Percentiles rank a stretch among this genome's conserved stretches.
Evolutionary conservation across 2,329 filamentous ascomycete genomes (phyloP).

Genomic region (Apiospora malaysiana): DNA sequence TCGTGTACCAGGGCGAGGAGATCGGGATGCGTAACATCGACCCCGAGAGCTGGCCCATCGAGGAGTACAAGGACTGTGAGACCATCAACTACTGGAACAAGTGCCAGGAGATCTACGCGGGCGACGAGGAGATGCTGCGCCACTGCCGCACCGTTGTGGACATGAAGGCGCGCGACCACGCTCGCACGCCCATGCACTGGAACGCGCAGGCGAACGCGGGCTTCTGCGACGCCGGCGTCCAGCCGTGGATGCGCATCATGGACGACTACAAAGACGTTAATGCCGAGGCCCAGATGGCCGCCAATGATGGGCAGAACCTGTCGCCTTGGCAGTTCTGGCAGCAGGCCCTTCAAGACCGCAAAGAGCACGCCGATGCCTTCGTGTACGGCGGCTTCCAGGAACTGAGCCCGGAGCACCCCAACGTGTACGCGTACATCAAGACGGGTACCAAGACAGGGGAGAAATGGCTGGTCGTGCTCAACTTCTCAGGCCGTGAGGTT

Average conservation of each 20-base stretch:
- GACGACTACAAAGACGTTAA: constrained; percentile 62
- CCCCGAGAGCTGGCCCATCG: constrained; percentile 61
- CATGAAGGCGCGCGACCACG: constrained; percentile 67
- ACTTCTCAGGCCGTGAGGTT: constrained; percentile 35
- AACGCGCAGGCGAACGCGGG: constrained; percentile 60
- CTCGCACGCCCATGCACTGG: constrained; percentile 74
- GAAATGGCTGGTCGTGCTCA: constrained; percentile 39
- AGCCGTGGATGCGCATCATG: constrained; percentile 66
- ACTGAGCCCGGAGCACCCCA: constrained; percentile 30
- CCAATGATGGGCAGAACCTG: constrained; percentile 40
- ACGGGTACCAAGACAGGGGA: constrained; percentile 31
- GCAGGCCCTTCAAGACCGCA: constrained; percentile 58
- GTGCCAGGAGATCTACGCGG: constrained; percentile 42
- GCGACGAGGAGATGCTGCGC: constrained; percentile 46
- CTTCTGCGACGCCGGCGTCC: constrained; percentile 58
- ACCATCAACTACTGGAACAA: constrained; percentile 55
- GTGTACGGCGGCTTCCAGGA: constrained; percentile 64
- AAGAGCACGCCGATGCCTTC: constrained; percentile 62
- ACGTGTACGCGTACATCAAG: constrained; percentile 35
- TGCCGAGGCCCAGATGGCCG: constrained; percentile 56
- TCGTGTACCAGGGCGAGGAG: constrained; percentile 72
- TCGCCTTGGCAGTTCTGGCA: constrained; percentile 68
- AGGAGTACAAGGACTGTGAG: constrained; percentile 63
- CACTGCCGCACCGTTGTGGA: constrained; percentile 59
- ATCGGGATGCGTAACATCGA: constrained; percentile 69